Base-by-base conservation (phyloP, 805 yeast genomes). In the Kurtzmaniella fragi region DNA sequence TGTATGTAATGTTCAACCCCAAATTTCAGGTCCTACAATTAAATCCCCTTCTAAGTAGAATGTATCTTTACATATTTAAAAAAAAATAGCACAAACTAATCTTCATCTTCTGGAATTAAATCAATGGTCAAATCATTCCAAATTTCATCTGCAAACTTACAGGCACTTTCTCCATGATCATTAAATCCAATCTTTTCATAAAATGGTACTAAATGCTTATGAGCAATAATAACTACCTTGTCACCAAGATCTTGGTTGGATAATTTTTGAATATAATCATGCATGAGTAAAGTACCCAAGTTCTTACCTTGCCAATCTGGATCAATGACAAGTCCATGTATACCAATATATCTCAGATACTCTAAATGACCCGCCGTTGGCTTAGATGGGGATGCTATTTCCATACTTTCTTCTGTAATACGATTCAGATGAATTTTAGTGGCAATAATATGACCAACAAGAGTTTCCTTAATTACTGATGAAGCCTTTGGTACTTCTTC, bases 251-350 rank as follows among this genome's bases (percentile, higher is more conserved):
- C 87, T 57, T 89, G 95, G 57, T 88, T 88, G 35, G 87, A 78
- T 60, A 91, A 67, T 56, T 91, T 86, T 61, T 93, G 97, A 44
- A 90, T 75, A 64, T 86, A 93, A 62, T 91, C 99, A 49, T 84
- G 88, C 52, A 91, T 62, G 54, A 91, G 64, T 42, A 89, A 67
- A 11, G 95, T 78, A 7, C 95, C 98, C 42, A 93, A 68, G 55
- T 85, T 86, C 61, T 80, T 76, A 42, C 90, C 86, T 57, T 82
- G 87, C 73, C 79, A 87, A 30, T 79, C 78, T 16, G 89, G 85
- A 49, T 79, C 79, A 20, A 93, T 77, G 2, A 80, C 90, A 17
- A 91, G 65, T 3, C 93, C 79, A 59, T 93, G 98, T 35, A 91
- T 71, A 3, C 90, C 96, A 42, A 91, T 78, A 31, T 72, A 68